Evolutionary conservation across 2,329 filamentous ascomycete genomes (phyloP).

Genomic region (Tolypocladium ovalisporum): DNA sequence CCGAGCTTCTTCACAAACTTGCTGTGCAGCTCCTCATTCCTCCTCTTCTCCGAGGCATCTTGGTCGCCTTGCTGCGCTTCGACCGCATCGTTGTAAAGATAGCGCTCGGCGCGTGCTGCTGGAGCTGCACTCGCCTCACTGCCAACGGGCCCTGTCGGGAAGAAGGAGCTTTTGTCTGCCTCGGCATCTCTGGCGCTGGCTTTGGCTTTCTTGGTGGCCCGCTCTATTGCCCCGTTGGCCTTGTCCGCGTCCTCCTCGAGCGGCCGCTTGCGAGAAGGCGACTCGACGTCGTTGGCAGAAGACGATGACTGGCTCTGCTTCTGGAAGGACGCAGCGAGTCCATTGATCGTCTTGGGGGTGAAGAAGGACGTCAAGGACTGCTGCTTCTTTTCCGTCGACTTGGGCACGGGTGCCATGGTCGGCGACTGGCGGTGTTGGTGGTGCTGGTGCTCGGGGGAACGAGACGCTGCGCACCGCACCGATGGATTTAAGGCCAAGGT

Average conservation of each 20-base stretch:
- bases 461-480: background rate
- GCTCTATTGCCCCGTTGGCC: constrained; percentile 28
- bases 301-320: constrained; percentile 17
- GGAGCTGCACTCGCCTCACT: constrained; percentile 7
- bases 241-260: constrained; percentile 35
- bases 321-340: constrained; percentile 24
- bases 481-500: background rate
- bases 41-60: constrained; percentile 39
- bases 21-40: constrained; percentile 63
- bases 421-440: background rate
- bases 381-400: constrained; percentile 52
- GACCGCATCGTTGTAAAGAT: constrained; percentile 34
- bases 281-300: constrained; percentile 15
- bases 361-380: constrained; percentile 83
- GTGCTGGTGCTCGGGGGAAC: background rate
- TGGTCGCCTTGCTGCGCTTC: constrained; percentile 30
- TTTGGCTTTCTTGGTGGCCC: constrained; percentile 30
- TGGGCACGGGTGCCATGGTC: constrained; percentile 6
- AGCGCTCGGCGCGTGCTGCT: constrained; percentile 37
- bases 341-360: constrained; percentile 46
- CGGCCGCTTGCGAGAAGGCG: constrained; percentile 36
- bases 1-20: constrained; percentile 88
- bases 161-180: constrained; percentile 21
- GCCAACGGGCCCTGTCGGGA: constrained; percentile 9
- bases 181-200: constrained; percentile 26